A percentile compares a stretch with the other conserved stretches of the same genome.
Evolutionary conservation across 495 filamentous ascomycete species (phyloP).

Genomic region (Podospora conica): DNA sequence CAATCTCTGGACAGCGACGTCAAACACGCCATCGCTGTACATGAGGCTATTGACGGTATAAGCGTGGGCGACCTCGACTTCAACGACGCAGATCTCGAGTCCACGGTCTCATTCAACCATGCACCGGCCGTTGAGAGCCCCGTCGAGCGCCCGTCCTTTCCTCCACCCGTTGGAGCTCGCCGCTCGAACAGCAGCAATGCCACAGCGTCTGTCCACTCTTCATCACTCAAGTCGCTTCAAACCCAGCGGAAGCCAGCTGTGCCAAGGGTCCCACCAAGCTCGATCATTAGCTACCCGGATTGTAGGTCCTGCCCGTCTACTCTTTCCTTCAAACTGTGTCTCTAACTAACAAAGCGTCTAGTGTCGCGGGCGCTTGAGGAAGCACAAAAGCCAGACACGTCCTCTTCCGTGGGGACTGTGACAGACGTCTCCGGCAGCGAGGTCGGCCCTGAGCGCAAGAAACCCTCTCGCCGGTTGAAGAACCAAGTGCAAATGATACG

Average conservation of each 20-base stretch:
- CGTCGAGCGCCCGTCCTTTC: neutral
- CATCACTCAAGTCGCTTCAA: neutral
- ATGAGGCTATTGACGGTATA: slow-evolving; percentile 12
- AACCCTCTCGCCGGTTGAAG: neutral
- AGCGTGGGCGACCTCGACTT: slow-evolving; percentile 21
- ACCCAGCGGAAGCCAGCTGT: slow-evolving; percentile 10
- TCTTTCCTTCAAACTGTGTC: neutral
- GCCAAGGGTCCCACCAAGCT: slow-evolving; percentile 9
- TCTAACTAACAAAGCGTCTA: slow-evolving; percentile 51
- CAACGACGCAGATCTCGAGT: slow-evolving; percentile 19
- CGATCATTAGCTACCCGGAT: slow-evolving; percentile 39
- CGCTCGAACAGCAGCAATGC: neutral
- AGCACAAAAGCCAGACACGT: neutral
- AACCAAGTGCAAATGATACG: slow-evolving; percentile 1
- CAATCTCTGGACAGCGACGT: slow-evolving; percentile 1
- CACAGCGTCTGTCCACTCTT: slow-evolving; percentile 9
- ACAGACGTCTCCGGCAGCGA: neutral
- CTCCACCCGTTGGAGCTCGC: neutral
- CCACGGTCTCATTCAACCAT: slow-evolving; percentile 1
- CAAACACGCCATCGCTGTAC: slow-evolving; percentile 5
- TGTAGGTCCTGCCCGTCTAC: slow-evolving; percentile 32
- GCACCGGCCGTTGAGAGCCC: slow-evolving; percentile 2
- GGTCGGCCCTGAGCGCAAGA: neutral
- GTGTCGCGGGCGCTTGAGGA: slow-evolving; percentile 46
- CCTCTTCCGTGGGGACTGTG: neutral